Conservation (phyloP, 148 eudicot species). For the Rhododendron williamsianum region DNA sequence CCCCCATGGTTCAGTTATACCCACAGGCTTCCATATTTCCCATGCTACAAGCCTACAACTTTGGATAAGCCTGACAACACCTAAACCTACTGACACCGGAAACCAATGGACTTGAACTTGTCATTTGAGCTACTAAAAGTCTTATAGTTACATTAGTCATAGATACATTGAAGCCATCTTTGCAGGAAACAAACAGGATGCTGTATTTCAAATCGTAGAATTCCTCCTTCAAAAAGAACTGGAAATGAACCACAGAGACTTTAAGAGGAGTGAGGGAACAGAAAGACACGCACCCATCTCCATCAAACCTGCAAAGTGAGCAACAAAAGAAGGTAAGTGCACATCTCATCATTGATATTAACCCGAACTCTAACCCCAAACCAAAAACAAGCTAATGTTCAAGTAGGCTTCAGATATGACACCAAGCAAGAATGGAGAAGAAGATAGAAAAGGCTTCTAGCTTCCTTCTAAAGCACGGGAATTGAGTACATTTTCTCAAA, state of each 20-base stretch:
- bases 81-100: no score
- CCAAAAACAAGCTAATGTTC: not conserved
- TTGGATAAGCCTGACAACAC: no score
- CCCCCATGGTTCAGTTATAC: no score
- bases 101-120: no score
- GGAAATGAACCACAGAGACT: not conserved
- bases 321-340: conserved; percentile 6
- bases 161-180: no score
- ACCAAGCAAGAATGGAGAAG: not conserved
- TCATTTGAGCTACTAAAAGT: no score
- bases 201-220: no score
- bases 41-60: no score
- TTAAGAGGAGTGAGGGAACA: not conserved
- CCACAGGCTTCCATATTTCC: no score
- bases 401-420: not conserved
- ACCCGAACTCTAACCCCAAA: not conserved
- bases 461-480: not conserved
- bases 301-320: conserved; percentile 81
- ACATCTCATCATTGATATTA: not conserved
- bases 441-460: not conserved
- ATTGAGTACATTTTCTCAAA: not conserved
- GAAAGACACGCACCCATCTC: conserved; percentile 71
- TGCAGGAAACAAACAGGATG: no score
- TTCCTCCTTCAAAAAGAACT: not conserved
- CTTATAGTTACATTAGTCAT: no score